Evolutionary conservation across 1,284 basidiomycete species (phyloP).

Genomic region (Cryptococcus sp.): DNA sequence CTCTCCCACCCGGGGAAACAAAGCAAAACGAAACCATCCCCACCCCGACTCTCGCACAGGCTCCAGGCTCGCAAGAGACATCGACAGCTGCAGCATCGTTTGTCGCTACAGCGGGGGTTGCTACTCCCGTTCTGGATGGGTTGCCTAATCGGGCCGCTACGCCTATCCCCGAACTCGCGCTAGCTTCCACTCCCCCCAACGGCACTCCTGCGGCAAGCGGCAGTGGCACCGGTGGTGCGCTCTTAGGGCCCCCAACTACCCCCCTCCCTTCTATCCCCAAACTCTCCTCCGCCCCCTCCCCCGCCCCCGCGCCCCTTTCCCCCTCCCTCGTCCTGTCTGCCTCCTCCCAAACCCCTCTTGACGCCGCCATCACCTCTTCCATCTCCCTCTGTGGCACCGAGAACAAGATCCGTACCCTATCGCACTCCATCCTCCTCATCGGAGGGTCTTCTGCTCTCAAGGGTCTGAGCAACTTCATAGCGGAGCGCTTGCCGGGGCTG

Average conservation of each 20-base stretch:
- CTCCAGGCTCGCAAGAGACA: not conserved
- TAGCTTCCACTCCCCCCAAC: not conserved
- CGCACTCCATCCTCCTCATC: slow-evolving; percentile 82
- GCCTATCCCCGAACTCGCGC: not conserved
- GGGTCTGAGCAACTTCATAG: slow-evolving; percentile 40
- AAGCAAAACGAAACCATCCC: not conserved
- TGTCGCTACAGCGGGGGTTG: too few relatives aligned
- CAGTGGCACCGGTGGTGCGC: not conserved
- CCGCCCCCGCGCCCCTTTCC: slow-evolving; percentile 5
- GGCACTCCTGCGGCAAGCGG: not conserved
- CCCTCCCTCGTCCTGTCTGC: slow-evolving; percentile 56
- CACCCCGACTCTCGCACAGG: too few relatives aligned
- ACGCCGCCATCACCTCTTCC: slow-evolving; percentile 90
- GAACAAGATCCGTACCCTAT: slow-evolving; percentile 83
- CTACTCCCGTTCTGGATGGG: too few relatives aligned
- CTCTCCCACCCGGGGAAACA: not conserved
- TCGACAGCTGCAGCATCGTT: too few relatives aligned
- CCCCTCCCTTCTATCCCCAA: not conserved
- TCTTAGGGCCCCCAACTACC: not conserved
- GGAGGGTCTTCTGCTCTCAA: slow-evolving; percentile 66
- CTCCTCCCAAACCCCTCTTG: slow-evolving; percentile 85
- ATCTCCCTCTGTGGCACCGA: slow-evolving; percentile 79
- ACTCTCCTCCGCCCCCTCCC: slow-evolving; percentile 1
- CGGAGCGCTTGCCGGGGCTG: slow-evolving; percentile 52
- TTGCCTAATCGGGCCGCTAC: not conserved